These are phyloP conservation scores for Crithidia expoeki DNA, from an alignment of 208 protist genomes.

Conservation along the genomic window DNA sequence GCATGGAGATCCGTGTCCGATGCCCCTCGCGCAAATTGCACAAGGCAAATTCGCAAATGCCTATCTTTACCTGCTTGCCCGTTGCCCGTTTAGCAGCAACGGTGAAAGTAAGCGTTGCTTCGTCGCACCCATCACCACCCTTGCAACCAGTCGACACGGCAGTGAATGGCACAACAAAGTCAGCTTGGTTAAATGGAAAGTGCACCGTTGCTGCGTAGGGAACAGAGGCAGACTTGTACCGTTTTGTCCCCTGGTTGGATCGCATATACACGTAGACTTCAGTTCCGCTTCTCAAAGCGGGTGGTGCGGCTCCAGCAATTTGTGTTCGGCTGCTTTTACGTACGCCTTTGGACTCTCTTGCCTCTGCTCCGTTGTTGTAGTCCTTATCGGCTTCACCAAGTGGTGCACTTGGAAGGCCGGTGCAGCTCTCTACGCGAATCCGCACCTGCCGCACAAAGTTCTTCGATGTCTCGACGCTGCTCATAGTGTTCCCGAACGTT, in stretches of 20 bases:
- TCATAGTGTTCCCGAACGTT: neutral
- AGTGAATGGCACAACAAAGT: neutral
- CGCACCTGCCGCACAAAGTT: neutral
- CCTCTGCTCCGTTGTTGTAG: neutral
- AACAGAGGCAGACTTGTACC: conserved; percentile 24
- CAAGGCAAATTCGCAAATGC: conserved; percentile 35
- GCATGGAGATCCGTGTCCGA: conserved; percentile 15
- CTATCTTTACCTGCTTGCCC: conserved; percentile 38
- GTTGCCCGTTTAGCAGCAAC: conserved; percentile 32
- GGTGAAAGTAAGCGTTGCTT: conserved; percentile 36
- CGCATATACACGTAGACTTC: conserved; percentile 20
- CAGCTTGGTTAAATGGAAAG: neutral
- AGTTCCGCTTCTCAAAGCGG: neutral
- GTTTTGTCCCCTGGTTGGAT: neutral
- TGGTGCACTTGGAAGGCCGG: neutral
- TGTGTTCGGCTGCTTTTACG: neutral
- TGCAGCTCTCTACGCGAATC: conserved; percentile 13
- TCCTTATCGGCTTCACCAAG: neutral
- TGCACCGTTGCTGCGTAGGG: neutral
- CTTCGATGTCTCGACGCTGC: neutral
- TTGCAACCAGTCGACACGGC: neutral
- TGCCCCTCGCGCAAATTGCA: conserved; percentile 18
- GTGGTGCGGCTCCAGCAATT: no score
- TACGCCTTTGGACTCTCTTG: neutral
- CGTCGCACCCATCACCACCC: neutral